These are phyloP conservation scores for Leccinellum luteum DNA, from an alignment of 768 basidiomycete genomes.

Conservation along the genomic window DNA sequence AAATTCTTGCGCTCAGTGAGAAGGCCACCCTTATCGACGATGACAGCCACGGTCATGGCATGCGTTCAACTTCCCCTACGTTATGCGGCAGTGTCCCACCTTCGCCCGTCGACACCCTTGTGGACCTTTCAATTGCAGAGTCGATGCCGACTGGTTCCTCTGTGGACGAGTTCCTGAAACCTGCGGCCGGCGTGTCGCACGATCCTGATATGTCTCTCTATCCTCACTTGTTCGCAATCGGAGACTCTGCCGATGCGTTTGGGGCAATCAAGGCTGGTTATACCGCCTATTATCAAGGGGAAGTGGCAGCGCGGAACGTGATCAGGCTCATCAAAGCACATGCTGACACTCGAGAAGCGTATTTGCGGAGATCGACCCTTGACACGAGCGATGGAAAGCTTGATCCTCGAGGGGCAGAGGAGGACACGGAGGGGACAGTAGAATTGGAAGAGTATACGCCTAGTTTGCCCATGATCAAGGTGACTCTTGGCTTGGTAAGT, in stretches of 20 bases:
- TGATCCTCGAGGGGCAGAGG: neutral
- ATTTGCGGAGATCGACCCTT: neutral
- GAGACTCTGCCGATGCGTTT: slow-evolving; percentile 63
- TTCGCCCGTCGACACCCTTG: slow-evolving; percentile 13
- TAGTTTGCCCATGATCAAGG: slow-evolving; percentile 53
- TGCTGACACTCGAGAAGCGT: neutral
- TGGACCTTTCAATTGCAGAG: neutral
- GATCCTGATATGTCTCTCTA: slow-evolving; percentile 24
- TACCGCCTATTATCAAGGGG: slow-evolving; percentile 50
- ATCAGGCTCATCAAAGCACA: slow-evolving; percentile 39
- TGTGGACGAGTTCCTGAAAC: neutral
- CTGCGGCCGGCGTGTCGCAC: slow-evolving; percentile 22
- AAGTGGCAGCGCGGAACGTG: slow-evolving; percentile 56
- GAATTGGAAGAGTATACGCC: slow-evolving; percentile 47
- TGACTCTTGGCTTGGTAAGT: slow-evolving; percentile 58
- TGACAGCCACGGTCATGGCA: neutral
- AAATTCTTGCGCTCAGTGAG: slow-evolving; percentile 33
- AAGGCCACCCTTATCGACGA: neutral
- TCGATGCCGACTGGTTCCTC: neutral
- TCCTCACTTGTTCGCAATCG: slow-evolving; percentile 58
- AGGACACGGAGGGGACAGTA: neutral
- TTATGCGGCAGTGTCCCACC: slow-evolving; percentile 4
- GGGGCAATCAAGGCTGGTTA: slow-evolving; percentile 62
- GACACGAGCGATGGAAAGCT: neutral
- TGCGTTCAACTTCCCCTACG: slow-evolving; percentile 3